phyloP scores from a whole-genome alignment of 208 protist species.

The Porcisia hertigi region DNA sequence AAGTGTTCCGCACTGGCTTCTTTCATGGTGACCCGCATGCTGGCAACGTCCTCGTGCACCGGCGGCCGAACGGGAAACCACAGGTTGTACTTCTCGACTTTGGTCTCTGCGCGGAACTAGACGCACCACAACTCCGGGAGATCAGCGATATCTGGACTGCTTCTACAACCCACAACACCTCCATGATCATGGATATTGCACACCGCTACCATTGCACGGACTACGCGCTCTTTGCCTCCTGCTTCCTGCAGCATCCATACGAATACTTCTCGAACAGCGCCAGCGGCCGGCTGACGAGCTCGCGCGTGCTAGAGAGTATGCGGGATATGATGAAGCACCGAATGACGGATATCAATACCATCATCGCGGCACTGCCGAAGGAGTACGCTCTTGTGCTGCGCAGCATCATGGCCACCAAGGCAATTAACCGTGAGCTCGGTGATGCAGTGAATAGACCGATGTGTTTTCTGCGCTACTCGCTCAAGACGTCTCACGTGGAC shows the following conservation, averaged over 20 bases:
- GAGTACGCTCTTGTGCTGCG: conserved; percentile 89
- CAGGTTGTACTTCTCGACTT: conserved; percentile 95
- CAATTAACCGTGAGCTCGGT: conserved; percentile 82
- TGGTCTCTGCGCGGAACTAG: conserved; percentile 93
- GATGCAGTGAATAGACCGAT: conserved; percentile 74
- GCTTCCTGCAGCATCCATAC: conserved; percentile 89
- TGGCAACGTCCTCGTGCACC: conserved; percentile 93
- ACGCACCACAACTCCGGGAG: conserved; percentile 48
- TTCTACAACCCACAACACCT: conserved; percentile 67
- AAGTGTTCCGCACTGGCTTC: conserved; percentile 94
- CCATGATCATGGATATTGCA: conserved; percentile 48
- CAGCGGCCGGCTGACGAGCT: conserved; percentile 34
- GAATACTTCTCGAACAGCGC: conserved; percentile 42
- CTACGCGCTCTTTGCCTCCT: conserved; percentile 83
- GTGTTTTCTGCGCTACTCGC: conserved; percentile 81
- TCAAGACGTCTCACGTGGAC: conserved; percentile 46
- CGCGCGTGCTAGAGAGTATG: conserved; percentile 62
- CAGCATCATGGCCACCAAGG: conserved; percentile 87
- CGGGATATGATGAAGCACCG: conserved; percentile 61
- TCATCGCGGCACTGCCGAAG: conserved; percentile 77
- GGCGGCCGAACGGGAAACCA: conserved; percentile 46
- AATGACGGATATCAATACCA: conserved; percentile 82
- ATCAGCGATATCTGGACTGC: conserved; percentile 79
- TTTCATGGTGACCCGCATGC: conserved; percentile 95
- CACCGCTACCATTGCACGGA: conserved; percentile 65